Conservation (phyloP, 2,329 filamentous ascomycete genomes). For the Kalmusia sp. region DNA sequence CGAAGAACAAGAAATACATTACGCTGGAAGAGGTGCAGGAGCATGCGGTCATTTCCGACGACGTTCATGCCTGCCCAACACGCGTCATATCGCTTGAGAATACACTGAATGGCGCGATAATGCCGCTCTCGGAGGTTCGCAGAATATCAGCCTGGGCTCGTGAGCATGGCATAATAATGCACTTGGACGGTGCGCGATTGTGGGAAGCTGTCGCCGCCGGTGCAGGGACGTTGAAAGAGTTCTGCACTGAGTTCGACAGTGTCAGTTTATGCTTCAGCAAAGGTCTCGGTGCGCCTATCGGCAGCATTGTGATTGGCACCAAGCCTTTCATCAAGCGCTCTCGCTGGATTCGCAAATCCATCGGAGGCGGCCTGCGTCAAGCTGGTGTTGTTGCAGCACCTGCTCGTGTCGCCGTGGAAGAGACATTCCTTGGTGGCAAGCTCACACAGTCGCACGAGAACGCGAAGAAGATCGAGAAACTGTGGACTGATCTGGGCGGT, state of each 20-base stretch:
- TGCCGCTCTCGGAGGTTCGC: constrained; percentile 74
- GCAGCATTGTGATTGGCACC: constrained; percentile 72
- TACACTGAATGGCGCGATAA: constrained; percentile 79
- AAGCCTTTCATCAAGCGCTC: constrained; percentile 68
- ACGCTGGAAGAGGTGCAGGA: constrained; percentile 78
- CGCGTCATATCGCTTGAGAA: constrained; percentile 85
- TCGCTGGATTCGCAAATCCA: constrained; percentile 79
- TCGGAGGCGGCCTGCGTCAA: constrained; percentile 81
- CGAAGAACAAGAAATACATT: constrained; percentile 74
- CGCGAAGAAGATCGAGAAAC: constrained; percentile 66
- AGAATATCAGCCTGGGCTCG: constrained; percentile 73
- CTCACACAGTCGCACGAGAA: constrained; percentile 66
- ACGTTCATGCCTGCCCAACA: constrained; percentile 82
- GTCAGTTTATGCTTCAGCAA: constrained; percentile 83
- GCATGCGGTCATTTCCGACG: constrained; percentile 68
- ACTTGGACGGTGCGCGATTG: constrained; percentile 80
- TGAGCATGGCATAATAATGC: constrained; percentile 70
- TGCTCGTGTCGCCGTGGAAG: constrained; percentile 77
- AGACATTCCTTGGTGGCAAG: constrained; percentile 76
- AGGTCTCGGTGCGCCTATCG: constrained; percentile 81
- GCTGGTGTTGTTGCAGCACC: constrained; percentile 78
- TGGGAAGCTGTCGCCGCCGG: constrained; percentile 82
- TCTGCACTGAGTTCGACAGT: constrained; percentile 73
- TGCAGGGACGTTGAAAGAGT: constrained; percentile 71
- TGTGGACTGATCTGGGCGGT: constrained; percentile 76